Evolutionary conservation across 2,329 filamentous ascomycete species (phyloP).

Genomic region (Fusarium verrucosum): DNA sequence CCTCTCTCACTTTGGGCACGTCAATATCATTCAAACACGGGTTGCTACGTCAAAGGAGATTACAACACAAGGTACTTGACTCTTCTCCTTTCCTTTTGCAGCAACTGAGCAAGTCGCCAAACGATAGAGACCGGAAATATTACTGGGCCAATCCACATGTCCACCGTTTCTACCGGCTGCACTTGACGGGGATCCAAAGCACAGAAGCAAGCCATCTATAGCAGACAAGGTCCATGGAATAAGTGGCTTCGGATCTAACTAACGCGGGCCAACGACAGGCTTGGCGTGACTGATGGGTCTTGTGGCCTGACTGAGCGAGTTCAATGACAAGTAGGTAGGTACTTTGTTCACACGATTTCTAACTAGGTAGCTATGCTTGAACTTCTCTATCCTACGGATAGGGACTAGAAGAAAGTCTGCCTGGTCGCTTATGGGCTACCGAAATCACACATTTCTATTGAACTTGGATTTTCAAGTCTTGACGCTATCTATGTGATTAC

Average conservation of each 20-base stretch:
- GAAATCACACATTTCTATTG: neutral
- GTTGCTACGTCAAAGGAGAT: conserved; percentile 36
- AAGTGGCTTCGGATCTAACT: conserved; percentile 5
- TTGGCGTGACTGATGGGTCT: conserved; percentile 15
- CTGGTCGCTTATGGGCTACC: conserved; percentile 3
- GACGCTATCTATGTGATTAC: neutral
- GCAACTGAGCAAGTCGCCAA: conserved; percentile 20
- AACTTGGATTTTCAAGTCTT: neutral
- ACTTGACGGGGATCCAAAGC: conserved; percentile 21
- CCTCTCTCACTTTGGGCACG: conserved; percentile 6
- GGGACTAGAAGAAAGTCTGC: neutral
- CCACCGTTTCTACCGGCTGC: conserved; percentile 43
- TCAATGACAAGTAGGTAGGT: conserved; percentile 15
- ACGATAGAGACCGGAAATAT: conserved; percentile 14
- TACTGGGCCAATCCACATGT: conserved; percentile 14
- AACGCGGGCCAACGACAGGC: conserved; percentile 17
- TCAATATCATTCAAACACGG: conserved; percentile 19
- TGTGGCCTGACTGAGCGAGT: conserved; percentile 26
- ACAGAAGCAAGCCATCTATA: conserved; percentile 27
- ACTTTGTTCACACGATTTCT: neutral
- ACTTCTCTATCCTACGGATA: too few species aligned
- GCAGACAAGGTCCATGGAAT: conserved; percentile 3
- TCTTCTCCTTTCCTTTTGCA: conserved; percentile 29
- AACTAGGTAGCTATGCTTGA: too few species aligned
- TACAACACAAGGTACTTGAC: conserved; percentile 4